These are phyloP conservation scores for Oryza punctata DNA, from an alignment of 176 grass and related monocot genomes.

Conservation along the genomic window DNA sequence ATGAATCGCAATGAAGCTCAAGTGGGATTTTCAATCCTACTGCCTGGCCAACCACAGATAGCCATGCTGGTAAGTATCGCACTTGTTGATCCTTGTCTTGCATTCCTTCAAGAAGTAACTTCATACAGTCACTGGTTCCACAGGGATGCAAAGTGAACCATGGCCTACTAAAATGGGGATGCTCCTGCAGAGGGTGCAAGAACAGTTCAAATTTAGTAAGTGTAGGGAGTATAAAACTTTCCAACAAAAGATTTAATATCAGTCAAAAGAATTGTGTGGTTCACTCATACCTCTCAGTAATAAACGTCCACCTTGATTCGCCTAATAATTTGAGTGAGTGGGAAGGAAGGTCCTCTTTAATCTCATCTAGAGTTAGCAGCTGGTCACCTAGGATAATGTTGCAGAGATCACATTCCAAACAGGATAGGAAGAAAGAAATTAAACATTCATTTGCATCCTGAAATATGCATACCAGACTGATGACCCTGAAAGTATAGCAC, in stretches of 20 bases:
- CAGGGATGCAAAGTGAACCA: constrained; percentile 96
- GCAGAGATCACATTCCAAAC: constrained; percentile 9
- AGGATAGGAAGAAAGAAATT: not conserved
- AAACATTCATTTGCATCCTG: not conserved
- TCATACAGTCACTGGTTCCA: constrained; percentile 89
- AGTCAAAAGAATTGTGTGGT: not conserved
- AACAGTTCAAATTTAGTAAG: not conserved
- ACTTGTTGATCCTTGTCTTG: constrained; percentile 2
- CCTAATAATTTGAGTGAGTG: constrained; percentile 51
- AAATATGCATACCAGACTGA: constrained; percentile 48
- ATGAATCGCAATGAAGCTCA: constrained; percentile 48
- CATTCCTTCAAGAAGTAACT: constrained; percentile 55
- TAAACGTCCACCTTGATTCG: constrained; percentile 88
- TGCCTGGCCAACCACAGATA: constrained; percentile 75
- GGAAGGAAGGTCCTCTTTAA: constrained; percentile 65
- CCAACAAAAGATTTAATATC: not conserved
- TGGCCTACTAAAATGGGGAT: constrained; percentile 77
- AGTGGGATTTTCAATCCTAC: constrained; percentile 78
- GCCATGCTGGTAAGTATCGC: constrained; percentile 80
- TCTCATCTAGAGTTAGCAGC: constrained; percentile 63
- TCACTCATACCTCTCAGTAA: constrained; percentile 76
- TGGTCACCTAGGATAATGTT: constrained; percentile 61
- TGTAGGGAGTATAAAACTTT: not conserved
- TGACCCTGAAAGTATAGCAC: constrained; percentile 82
- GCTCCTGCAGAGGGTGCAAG: constrained; percentile 63